Evolutionary conservation across 306 rosid genomes (phyloP).

Genomic region (Cicer chorassanicum): DNA sequence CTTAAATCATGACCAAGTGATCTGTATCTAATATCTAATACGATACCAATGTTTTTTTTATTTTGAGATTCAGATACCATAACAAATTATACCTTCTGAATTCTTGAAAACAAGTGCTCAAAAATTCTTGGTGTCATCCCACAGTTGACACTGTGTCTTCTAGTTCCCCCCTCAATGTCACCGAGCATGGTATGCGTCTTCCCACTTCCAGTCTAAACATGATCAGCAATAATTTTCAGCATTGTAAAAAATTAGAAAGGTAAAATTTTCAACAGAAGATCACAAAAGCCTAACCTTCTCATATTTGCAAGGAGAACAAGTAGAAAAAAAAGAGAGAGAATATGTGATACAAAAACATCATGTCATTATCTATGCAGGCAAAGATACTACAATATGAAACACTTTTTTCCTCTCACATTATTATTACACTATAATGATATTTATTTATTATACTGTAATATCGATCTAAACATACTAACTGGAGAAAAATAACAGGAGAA

Average conservation of each 20-base stretch:
- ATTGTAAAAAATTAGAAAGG: not conserved
- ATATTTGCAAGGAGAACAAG: slow-evolving; percentile 6
- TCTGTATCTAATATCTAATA: not conserved
- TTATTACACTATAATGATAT: not conserved
- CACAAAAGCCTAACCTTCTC: not conserved
- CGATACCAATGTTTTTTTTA: no score
- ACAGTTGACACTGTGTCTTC: slow-evolving; percentile 95
- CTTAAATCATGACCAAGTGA: slow-evolving; percentile 6
- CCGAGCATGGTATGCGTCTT: slow-evolving; percentile 99
- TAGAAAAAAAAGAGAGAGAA: slow-evolving; percentile 15
- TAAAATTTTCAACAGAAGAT: slow-evolving; percentile 6
- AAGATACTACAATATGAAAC: slow-evolving; percentile 2
- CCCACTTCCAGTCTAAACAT: slow-evolving; percentile 91
- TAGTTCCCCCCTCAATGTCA: slow-evolving; percentile 94
- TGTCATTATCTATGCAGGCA: slow-evolving; percentile 6
- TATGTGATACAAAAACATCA: slow-evolving; percentile 6
- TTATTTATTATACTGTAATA: not conserved
- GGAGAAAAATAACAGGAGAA: slow-evolving; percentile 27
- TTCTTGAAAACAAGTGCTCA: slow-evolving; percentile 86
- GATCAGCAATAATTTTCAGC: slow-evolving; percentile 34
- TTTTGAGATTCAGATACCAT: not conserved
- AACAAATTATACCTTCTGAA: slow-evolving; percentile 74
- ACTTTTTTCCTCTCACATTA: not conserved
- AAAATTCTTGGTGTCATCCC: slow-evolving; percentile 99
- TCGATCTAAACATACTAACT: slow-evolving; percentile 20